These are phyloP conservation scores for Fonsecaea multimorphosa DNA, from an alignment of 2,329 filamentous ascomycete genomes.

Conservation along the genomic window DNA sequence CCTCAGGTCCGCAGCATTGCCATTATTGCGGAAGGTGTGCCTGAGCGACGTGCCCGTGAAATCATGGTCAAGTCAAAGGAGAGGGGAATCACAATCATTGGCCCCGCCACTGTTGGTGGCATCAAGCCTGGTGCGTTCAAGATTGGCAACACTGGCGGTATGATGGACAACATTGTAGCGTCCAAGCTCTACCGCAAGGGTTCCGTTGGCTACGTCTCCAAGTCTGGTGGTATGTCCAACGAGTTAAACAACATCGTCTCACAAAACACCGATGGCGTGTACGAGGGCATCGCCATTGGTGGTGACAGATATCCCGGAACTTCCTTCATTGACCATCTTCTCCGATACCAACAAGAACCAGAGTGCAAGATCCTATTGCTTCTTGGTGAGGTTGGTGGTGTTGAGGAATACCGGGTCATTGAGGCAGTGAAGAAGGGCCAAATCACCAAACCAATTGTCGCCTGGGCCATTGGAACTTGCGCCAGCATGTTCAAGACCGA, in stretches of 20 bases:
- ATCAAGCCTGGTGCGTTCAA: conserved; percentile 99
- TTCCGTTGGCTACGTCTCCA: conserved; percentile 98
- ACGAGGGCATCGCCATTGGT: conserved; percentile 98
- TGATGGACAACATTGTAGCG: conserved; percentile 99
- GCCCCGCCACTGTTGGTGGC: conserved; percentile 95
- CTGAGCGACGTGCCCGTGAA: conserved; percentile 96
- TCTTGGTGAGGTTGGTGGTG: conserved; percentile 97
- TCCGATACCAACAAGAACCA: conserved; percentile 94
- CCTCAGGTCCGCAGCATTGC: conserved; percentile 98
- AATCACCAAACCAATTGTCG: conserved; percentile 98
- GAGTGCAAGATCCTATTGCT: conserved; percentile 97
- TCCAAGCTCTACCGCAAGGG: conserved; percentile 99
- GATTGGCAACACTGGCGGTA: conserved; percentile 99
- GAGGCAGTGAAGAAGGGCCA: conserved; percentile 92
- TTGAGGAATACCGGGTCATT: conserved; percentile 99
- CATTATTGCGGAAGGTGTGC: conserved; percentile 99
- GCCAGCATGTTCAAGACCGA: conserved; percentile 99
- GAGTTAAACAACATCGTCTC: conserved; percentile 99
- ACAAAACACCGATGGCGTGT: conserved; percentile 95
- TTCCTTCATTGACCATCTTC: conserved; percentile 98
- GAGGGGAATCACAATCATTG: conserved; percentile 99
- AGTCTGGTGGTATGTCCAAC: conserved; percentile 99
- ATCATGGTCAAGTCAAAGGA: conserved; percentile 95
- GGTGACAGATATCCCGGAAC: conserved; percentile 98
- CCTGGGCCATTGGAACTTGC: conserved; percentile 99